A percentile compares a stretch with the other conserved stretches of the same genome.
Conservation (phyloP, 164 flowering plant species). For the grape (Vitis vinifera) region ASM3070453v1 NC_081813.1:6319001-6319500, state of each 20-base stretch:
- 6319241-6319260: conserved; percentile 32
- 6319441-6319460: conserved; percentile 74
- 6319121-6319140: too few species aligned
- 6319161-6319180: too few species aligned
- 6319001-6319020: too few species aligned
- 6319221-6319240: too few species aligned
- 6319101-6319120: too few species aligned
- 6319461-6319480: conserved; percentile 62
- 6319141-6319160: too few species aligned
- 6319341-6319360: conserved; percentile 94
- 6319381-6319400: conserved; percentile 68
- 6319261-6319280: conserved; percentile 41
- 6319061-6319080: too few species aligned
- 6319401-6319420: conserved; percentile 44
- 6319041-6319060: too few species aligned
- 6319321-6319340: conserved; percentile 86
- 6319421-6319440: conserved; percentile 62
- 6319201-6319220: too few species aligned
- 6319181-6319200: too few species aligned
- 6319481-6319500: not conserved
- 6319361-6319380: conserved; percentile 86
- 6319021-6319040: too few species aligned
- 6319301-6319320: conserved; percentile 71
- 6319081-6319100: too few species aligned
- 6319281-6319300: conserved; percentile 46